Evolutionary conservation across 352 stramenopile species (phyloP).

Genomic region (Pythium sp.): DNA sequence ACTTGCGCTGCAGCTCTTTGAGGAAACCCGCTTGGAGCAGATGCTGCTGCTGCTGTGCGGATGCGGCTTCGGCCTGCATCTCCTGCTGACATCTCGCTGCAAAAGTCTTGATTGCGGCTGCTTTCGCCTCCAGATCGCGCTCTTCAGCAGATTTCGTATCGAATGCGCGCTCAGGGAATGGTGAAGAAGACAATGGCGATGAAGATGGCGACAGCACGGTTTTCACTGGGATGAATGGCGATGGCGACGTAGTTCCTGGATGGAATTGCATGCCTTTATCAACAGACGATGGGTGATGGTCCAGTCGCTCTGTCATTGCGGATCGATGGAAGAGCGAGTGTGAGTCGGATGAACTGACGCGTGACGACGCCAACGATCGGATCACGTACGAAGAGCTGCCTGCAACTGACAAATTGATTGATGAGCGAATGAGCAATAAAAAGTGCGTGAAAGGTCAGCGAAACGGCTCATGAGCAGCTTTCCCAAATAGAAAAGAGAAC

Average conservation of each 20-base stretch:
- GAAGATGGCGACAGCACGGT: background rate
- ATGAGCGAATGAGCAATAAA: background rate
- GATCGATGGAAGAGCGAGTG: background rate
- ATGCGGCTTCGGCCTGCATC: conserved; percentile 28
- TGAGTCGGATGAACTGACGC: background rate
- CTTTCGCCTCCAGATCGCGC: conserved; percentile 28
- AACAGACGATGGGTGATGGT: background rate
- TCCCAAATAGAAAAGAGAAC: conserved; percentile 1
- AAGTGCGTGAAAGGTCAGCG: background rate
- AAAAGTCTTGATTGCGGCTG: conserved; percentile 33
- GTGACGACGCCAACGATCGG: background rate
- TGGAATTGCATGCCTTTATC: background rate
- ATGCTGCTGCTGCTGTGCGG: conserved; percentile 33
- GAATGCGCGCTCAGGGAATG: conserved; percentile 6
- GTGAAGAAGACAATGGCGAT: background rate
- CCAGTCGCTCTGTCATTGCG: background rate
- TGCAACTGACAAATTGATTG: background rate
- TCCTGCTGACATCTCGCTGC: conserved; percentile 32
- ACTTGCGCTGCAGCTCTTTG: conserved; percentile 59
- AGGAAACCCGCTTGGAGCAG: conserved; percentile 33
- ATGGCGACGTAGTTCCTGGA: background rate
- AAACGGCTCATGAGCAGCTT: background rate
- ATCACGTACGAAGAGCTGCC: background rate
- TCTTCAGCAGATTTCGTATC: conserved; percentile 19
- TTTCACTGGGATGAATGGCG: conserved; percentile 9